phyloP scores from a whole-genome alignment of 805 yeast genomes.

The Candida incommunis region DNA sequence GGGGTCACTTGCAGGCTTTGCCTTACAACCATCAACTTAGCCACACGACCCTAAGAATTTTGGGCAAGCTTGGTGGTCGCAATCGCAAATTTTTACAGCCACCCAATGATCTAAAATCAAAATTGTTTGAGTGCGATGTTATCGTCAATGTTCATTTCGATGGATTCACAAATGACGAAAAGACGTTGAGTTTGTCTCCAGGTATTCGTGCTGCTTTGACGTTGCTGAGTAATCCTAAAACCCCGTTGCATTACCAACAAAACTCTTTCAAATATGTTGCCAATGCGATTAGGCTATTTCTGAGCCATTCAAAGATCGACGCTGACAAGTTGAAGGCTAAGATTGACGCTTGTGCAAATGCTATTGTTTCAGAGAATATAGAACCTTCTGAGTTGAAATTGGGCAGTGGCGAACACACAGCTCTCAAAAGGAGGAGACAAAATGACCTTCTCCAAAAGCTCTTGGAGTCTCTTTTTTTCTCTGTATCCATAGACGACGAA shows the following conservation, averaged over 20 bases:
- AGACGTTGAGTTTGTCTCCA: conserved; percentile 69
- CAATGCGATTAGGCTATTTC: conserved; percentile 49
- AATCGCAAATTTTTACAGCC: conserved; percentile 76
- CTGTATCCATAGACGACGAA: conserved; percentile 46
- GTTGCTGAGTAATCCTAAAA: conserved; percentile 50
- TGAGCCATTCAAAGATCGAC: conserved; percentile 41
- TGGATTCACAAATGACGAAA: conserved; percentile 39
- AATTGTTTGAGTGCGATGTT: conserved; percentile 44
- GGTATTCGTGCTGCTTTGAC: conserved; percentile 69
- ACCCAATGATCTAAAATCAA: conserved; percentile 50
- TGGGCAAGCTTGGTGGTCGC: conserved; percentile 94
- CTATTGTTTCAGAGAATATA: conserved; percentile 23
- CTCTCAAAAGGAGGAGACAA: background rate
- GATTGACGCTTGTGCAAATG: conserved; percentile 11
- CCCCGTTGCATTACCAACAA: conserved; percentile 48
- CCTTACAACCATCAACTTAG: conserved; percentile 93
- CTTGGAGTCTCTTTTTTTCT: conserved; percentile 56
- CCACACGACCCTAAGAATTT: conserved; percentile 81
- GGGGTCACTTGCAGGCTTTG: conserved; percentile 80
- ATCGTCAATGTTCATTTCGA: conserved; percentile 56
- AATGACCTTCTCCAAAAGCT: conserved; percentile 49
- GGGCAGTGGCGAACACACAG: background rate
- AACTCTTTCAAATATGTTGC: conserved; percentile 67
- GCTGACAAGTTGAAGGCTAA: conserved; percentile 15
- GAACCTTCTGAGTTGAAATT: conserved; percentile 20